Base-by-base conservation (phyloP, 371 early-diverging fungal genomes). In the Encephalitozoon hellem region DNA sequence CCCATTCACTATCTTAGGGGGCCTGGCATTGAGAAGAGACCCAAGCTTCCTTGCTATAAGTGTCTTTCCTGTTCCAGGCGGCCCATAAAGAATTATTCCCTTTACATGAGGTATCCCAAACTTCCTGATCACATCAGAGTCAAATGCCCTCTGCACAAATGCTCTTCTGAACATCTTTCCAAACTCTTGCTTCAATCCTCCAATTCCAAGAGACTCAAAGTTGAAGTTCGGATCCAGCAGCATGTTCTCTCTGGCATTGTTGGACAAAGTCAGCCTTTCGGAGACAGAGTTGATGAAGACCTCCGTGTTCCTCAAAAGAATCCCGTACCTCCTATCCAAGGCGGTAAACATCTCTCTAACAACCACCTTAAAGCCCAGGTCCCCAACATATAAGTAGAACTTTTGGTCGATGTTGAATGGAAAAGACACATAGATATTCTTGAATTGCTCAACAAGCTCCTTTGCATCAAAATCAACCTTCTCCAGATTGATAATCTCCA, bases 1-100 rank as follows among this genome's bases (percentile, higher is more conserved):
- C 4, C 98, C 98, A 86, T 94, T 95, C 41, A 97, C 95, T 70
- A 97, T 91, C 80, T 92, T 90, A 47, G 97, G 97, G 54, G 95
- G 95, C 47, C 88, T 88, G 4, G 94, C 91, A 80, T 96, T 94
- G 76, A 97, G 86, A 91, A 97, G 93, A 74, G 94, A 92, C 34
- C 96, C 97, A 72, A 99, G 96, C 83, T 96, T 94, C 26, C 98
- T 89, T 6, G 99, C 99, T 89, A 98, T 95, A 67, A 97, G 85
- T 9, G 99, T 97, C 84, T 97, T 98, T 71, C 99, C 99, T 0
- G 97, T 97, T 74, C 96, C 97, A 0, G 97, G 97, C 39, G 97
- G 97, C 39, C 96, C 88, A 77, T 86, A 88, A 9, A 88, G 81
- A 80, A 95, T 88, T 63, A 87, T 87, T 70, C 93, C 93, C 86